phyloP scores from a whole-genome alignment of 2,329 filamentous ascomycete species.

The Penicillium capsulatum region DNA sequence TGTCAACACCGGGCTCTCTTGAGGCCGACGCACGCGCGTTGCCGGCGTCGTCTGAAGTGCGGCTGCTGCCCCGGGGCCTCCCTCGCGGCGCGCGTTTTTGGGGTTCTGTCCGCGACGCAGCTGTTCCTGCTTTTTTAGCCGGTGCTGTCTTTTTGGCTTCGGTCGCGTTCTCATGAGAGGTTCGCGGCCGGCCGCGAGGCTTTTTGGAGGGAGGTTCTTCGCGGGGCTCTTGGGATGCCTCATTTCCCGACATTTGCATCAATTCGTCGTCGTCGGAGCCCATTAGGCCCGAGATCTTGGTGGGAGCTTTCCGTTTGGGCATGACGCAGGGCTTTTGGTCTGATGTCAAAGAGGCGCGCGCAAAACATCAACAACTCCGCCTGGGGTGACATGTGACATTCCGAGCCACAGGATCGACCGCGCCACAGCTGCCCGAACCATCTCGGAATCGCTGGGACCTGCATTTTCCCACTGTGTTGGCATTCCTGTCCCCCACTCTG shows the following conservation, averaged over 20 bases:
- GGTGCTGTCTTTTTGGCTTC: conserved; percentile 31
- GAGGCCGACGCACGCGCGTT: conserved; percentile 40
- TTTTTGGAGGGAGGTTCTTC: conserved; percentile 38
- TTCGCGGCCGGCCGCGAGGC: conserved; percentile 35
- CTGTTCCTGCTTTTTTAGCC: conserved; percentile 26
- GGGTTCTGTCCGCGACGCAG: conserved; percentile 9
- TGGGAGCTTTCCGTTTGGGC: conserved; percentile 41
- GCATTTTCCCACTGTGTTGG: not conserved
- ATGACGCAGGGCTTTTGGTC: conserved; percentile 18
- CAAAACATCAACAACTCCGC: conserved; percentile 23
- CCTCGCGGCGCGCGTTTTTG: conserved; percentile 27
- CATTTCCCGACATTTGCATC: conserved; percentile 28
- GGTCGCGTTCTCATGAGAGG: conserved; percentile 45
- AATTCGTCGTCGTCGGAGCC: conserved; percentile 47
- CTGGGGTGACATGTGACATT: conserved; percentile 15
- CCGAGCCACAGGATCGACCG: conserved; percentile 15
- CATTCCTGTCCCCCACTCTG: conserved; percentile 1
- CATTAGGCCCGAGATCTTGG: conserved; percentile 45
- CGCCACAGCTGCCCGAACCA: conserved; percentile 21
- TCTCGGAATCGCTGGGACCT: conserved; percentile 4
- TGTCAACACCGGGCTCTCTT: conserved; percentile 33
- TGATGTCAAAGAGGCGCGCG: no score
- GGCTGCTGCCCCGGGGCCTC: conserved; percentile 31
- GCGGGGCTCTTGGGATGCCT: conserved; percentile 23
- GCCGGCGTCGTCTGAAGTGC: conserved; percentile 21